A percentile compares a stretch with the other conserved stretches of the same genome.
Conservation (phyloP, 1,284 basidiomycete species). For the Phlebopus sp. region DNA sequence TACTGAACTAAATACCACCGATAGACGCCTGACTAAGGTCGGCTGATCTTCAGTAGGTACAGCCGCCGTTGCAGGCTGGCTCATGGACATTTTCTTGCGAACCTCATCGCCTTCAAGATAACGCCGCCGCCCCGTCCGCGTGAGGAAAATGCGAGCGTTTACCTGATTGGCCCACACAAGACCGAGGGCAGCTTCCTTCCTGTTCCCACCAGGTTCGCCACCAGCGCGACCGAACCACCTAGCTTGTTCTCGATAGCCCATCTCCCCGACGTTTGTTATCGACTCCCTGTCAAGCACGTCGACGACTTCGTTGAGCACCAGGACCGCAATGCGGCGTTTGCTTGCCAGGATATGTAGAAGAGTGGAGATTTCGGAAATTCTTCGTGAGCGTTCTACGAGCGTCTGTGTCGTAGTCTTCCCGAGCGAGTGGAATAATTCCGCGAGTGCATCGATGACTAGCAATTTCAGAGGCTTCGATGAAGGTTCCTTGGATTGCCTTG, state of each 20-base stretch:
- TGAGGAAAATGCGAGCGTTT: constrained; percentile 80
- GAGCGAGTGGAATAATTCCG: constrained; percentile 71
- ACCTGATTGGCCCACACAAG: constrained; percentile 91
- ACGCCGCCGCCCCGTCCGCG: constrained; percentile 68
- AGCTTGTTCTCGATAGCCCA: constrained; percentile 67
- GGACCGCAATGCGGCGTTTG: constrained; percentile 63
- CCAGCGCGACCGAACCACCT: constrained; percentile 72
- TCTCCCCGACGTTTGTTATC: constrained; percentile 18
- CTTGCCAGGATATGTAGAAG: constrained; percentile 68
- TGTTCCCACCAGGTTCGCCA: constrained; percentile 50
- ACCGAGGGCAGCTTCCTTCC: constrained; percentile 80
- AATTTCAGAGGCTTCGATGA: constrained; percentile 59
- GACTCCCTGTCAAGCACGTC: constrained; percentile 57
- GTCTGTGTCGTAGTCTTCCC: constrained; percentile 55
- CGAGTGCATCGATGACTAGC: constrained; percentile 78
- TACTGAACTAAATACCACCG: constrained; percentile 74
- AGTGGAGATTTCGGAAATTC: constrained; percentile 63
- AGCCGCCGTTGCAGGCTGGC: constrained; percentile 14
- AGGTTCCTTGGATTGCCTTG: constrained; percentile 28
- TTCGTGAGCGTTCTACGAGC: constrained; percentile 67
- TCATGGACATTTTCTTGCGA: neutral
- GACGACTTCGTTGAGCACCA: constrained; percentile 87
- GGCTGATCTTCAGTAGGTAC: constrained; percentile 32
- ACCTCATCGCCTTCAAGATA: constrained; percentile 42
- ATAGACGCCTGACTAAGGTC: constrained; percentile 58